phyloP scores from a whole-genome alignment of 306 rosid species.

The Luffa acutangula region DNA sequence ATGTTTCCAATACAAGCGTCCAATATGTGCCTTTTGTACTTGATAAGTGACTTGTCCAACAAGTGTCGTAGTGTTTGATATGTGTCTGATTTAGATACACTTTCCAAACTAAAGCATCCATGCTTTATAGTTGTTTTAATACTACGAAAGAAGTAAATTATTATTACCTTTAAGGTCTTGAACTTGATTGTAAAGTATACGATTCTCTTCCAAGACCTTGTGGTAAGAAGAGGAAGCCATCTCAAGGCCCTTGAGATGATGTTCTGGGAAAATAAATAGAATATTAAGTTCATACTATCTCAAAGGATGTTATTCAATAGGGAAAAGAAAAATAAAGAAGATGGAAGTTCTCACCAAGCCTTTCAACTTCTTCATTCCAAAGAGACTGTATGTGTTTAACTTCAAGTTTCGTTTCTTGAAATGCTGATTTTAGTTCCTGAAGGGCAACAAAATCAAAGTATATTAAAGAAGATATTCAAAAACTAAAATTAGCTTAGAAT shows the following conservation, averaged over 20 bases:
- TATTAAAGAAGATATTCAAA: neutral
- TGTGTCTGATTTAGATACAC: neutral
- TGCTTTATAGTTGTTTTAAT: neutral
- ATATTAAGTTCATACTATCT: neutral
- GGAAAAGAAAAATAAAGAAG: neutral
- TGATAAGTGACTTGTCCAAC: neutral
- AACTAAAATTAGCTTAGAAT: neutral
- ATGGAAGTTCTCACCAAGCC: conserved; percentile 43
- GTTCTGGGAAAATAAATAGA: conserved; percentile 29
- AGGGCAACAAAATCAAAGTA: neutral
- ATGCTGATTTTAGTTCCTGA: conserved; percentile 52
- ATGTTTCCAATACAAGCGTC: neutral
- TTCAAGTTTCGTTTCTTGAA: conserved; percentile 44
- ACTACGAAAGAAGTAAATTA: neutral
- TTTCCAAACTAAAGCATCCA: neutral
- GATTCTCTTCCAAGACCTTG: conserved; percentile 76
- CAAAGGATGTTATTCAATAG: neutral
- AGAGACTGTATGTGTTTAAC: conserved; percentile 47
- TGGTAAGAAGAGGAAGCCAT: conserved; percentile 74
- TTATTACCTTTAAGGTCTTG: conserved; percentile 83
- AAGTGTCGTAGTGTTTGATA: neutral
- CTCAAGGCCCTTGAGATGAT: conserved; percentile 65
- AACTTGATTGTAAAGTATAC: conserved; percentile 81
- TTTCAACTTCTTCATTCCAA: conserved; percentile 56
- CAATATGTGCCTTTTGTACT: neutral